Evolutionary conservation across 805 yeast genomes (phyloP).

Genomic region (Novakomyces olei): DNA sequence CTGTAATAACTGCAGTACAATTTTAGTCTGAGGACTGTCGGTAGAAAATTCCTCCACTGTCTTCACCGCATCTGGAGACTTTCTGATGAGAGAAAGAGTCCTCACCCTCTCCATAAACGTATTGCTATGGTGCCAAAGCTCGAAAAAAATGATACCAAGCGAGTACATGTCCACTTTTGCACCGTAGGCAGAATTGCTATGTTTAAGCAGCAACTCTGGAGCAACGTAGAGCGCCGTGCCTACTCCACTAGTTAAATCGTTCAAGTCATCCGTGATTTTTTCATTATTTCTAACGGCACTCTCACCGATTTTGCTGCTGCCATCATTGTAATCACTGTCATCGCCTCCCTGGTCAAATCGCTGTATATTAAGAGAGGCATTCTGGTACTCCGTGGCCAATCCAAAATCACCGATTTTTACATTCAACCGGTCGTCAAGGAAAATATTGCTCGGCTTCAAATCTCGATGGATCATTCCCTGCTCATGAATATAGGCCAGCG

Average conservation of each 20-base stretch:
- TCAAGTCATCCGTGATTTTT: constrained; percentile 19
- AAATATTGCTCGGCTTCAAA: constrained; percentile 83
- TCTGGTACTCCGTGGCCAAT: constrained; percentile 37
- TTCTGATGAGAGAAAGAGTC: constrained; percentile 43
- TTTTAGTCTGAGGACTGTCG: constrained; percentile 36
- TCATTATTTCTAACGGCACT: background rate
- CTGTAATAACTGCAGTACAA: constrained; percentile 43
- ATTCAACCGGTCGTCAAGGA: constrained; percentile 72
- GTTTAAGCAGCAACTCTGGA: constrained; percentile 38
- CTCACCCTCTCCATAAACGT: constrained; percentile 87
- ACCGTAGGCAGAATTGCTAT: constrained; percentile 41
- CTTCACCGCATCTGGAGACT: constrained; percentile 45
- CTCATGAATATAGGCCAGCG: constrained; percentile 70
- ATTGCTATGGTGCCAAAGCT: constrained; percentile 66
- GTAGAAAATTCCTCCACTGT: constrained; percentile 30
- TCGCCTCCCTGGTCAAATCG: constrained; percentile 6
- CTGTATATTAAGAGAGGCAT: background rate
- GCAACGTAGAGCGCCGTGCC: constrained; percentile 93
- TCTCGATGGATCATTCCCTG: constrained; percentile 92
- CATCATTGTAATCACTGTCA: no score
- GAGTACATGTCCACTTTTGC: constrained; percentile 94
- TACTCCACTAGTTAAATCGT: constrained; percentile 72
- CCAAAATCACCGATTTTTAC: constrained; percentile 96
- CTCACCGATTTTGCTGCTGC: background rate
- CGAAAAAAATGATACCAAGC: constrained; percentile 81